Evolutionary conservation across 2,329 filamentous ascomycete genomes (phyloP), one percentile per base, ranked within the genome.

Genomic region (Diaporthe sp.): DNA sequence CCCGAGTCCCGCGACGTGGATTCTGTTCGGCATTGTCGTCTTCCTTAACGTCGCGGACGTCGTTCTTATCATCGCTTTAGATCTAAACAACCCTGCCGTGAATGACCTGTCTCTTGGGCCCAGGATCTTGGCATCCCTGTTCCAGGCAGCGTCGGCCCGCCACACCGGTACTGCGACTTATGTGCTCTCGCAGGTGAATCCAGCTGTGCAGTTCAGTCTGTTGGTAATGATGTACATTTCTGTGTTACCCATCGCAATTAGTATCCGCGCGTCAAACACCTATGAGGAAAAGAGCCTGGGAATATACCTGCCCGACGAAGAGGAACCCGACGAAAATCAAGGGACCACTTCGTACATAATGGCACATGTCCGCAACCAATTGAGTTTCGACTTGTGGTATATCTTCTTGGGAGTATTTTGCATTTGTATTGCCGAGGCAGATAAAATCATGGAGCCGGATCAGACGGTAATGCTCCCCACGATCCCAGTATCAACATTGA

Each of bases 161-260:
- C 89, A 79, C 83, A 84, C 80, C 80, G 89, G 75, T 81, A 89
- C 78, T 81, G 85, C 84, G 82, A 89, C 82, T 78, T 90, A 91
- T 42, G 80, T 83, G 25, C 84, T 91, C 17, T 80, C 87, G 4
- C 80, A 79, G 1, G 83, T 91, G 2, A 88, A 87, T 50, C 88
- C 90, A 7, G 86, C 85, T 3, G 85, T 91, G 0, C 90, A 91
- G 73, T 86, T 92, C 47, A 86, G 90, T 44, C 88, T 66, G 13
- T 91, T 92, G 0, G 85, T 90, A 58, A 92, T 92, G 90, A 92
- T 92, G 90, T 92, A 92, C 80, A 91, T 92, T 61, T 87, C 88
- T 7, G 87, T 89, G 5, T 91, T 90, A 74, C 90, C 91, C 0
- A 88, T 92, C 42, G 89, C 89, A 19, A 90, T 92, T 70, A 89